A percentile compares a stretch with the other conserved stretches of the same genome.
phyloP scores from a whole-genome alignment of 2,329 filamentous ascomycete genomes.

The Pestalotiopsis sp. region DNA sequence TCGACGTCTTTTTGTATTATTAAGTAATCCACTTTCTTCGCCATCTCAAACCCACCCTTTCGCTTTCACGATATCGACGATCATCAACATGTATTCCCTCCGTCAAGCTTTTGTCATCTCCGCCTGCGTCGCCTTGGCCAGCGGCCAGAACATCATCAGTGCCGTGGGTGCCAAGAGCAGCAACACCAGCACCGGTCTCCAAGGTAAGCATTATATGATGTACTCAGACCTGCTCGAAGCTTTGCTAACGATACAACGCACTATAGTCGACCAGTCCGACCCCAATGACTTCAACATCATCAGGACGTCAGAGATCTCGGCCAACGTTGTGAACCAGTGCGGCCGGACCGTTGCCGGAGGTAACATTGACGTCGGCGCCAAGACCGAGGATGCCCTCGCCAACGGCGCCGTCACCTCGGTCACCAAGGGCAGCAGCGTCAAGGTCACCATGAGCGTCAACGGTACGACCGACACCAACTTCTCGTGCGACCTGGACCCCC shows the following conservation, averaged over 20 bases:
- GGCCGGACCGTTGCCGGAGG: slow-evolving; percentile 63
- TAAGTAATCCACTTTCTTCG: slow-evolving; percentile 14
- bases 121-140: slow-evolving; percentile 27
- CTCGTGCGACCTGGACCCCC: slow-evolving; percentile 41
- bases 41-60: not conserved
- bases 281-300: slow-evolving; percentile 61
- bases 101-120: slow-evolving; percentile 13
- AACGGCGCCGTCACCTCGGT: slow-evolving; percentile 51
- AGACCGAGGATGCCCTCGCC: slow-evolving; percentile 53
- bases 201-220: not conserved
- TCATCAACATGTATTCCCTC: not conserved
- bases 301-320: slow-evolving; percentile 53
- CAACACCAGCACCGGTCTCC: slow-evolving; percentile 22
- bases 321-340: slow-evolving; percentile 60
- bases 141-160: slow-evolving; percentile 33
- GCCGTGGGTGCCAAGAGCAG: slow-evolving; percentile 30
- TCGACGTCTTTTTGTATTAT: slow-evolving; percentile 11
- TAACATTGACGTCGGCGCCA: slow-evolving; percentile 63
- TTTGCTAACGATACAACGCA: not conserved
- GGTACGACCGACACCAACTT: slow-evolving; percentile 58
- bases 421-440: slow-evolving; percentile 43
- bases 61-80: not conserved
- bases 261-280: slow-evolving; percentile 13
- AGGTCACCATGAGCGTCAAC: slow-evolving; percentile 52
- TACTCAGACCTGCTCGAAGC: not conserved